These are phyloP conservation scores for Cryphonectria nitschkei DNA, from an alignment of 2,329 filamentous ascomycete species.

Conservation along the genomic window DNA sequence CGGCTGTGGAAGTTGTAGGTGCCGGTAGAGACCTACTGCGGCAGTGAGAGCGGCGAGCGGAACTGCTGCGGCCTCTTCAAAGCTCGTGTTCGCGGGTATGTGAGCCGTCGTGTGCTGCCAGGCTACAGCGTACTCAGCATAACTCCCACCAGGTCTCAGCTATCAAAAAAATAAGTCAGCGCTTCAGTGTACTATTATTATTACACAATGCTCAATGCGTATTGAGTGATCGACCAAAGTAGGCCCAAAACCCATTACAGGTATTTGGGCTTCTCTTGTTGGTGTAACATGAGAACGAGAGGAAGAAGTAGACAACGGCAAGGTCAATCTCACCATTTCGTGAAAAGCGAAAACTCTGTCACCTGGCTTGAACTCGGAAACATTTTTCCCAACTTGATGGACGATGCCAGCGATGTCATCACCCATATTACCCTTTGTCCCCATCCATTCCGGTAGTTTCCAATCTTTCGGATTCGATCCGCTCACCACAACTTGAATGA, in stretches of 20 bases:
- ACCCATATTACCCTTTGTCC: conserved; percentile 46
- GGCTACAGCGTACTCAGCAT: conserved; percentile 48
- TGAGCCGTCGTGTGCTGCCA: conserved; percentile 47
- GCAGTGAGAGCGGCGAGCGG: conserved; percentile 50
- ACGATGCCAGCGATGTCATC: conserved; percentile 61
- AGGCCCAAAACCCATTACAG: background rate
- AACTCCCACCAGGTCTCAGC: conserved; percentile 39
- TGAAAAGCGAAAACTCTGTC: conserved; percentile 62
- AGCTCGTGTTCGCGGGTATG: conserved; percentile 41
- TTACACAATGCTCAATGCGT: background rate
- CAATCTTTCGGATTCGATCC: conserved; percentile 55
- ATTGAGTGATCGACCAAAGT: no score
- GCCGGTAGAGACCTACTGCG: conserved; percentile 43
- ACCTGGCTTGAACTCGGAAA: conserved; percentile 60
- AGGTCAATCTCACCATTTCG: conserved; percentile 35
- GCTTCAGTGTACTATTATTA: background rate
- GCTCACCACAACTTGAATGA: conserved; percentile 48
- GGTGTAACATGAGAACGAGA: no score
- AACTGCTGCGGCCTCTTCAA: conserved; percentile 48
- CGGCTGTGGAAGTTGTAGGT: conserved; percentile 44
- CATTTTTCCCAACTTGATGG: conserved; percentile 56
- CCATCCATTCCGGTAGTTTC: conserved; percentile 40
- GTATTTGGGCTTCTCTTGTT: background rate
- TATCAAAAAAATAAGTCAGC: background rate
- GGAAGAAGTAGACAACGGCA: background rate